Conservation (phyloP, 148 eudicot genomes). For the Rhododendron griersonianum region DNA sequence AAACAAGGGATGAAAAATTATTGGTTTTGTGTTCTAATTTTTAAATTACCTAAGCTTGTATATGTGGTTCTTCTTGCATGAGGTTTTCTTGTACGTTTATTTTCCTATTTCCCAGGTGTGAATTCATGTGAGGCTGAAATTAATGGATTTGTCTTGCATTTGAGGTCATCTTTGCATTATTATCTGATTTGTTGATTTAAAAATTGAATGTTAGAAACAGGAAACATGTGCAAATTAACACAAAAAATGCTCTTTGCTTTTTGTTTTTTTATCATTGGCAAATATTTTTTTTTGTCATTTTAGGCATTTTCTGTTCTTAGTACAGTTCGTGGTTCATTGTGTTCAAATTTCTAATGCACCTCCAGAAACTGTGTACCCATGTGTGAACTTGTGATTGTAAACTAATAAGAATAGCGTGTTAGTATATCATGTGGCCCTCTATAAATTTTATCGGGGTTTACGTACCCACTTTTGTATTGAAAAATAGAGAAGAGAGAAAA, state of each 20-base stretch:
- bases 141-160: conserved; percentile 4
- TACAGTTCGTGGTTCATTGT: background rate
- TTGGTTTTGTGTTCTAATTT: background rate
- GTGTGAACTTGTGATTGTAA: background rate
- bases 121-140: background rate
- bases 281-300: background rate
- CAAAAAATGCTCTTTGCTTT: background rate
- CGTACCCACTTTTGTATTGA: background rate
- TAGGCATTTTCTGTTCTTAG: background rate
- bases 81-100: background rate
- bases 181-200: background rate
- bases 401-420: background rate
- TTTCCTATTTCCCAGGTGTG: background rate
- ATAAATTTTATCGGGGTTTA: too few species aligned
- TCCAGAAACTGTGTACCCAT: background rate
- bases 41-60: background rate
- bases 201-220: background rate
- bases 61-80: background rate
- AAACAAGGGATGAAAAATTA: background rate
- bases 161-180: background rate
- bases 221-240: background rate
- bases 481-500: background rate
- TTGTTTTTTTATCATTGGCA: background rate
- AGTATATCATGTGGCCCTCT: too few species aligned
- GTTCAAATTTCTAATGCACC: background rate